Percentiles rank a stretch among this genome's conserved stretches.
Evolutionary conservation across 208 protist genomes (phyloP).

Genomic region (Pavlovales sp.): DNA sequence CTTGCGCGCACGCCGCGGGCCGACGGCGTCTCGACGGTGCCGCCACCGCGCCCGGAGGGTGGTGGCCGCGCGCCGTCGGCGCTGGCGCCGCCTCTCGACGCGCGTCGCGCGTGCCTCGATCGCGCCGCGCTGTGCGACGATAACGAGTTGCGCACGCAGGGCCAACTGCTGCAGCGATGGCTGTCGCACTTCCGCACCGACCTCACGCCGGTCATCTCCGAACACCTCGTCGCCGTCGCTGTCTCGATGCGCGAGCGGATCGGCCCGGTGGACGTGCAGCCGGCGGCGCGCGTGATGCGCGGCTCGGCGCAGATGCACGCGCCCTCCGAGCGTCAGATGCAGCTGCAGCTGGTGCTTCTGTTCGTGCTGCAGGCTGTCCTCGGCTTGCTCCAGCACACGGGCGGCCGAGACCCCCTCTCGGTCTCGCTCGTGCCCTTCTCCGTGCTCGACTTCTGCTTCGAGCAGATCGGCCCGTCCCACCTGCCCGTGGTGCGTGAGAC

Average conservation of each 20-base stretch:
- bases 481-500: background rate
- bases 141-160: too few relatives aligned
- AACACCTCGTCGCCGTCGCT: background rate
- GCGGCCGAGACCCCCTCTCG: background rate
- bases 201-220: background rate
- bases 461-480: background rate
- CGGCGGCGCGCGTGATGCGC: too few relatives aligned
- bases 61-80: too few relatives aligned
- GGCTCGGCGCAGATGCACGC: too few relatives aligned
- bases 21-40: too few relatives aligned
- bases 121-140: background rate
- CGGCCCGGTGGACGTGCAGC: too few relatives aligned
- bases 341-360: background rate
- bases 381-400: background rate
- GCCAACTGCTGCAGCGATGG: background rate
- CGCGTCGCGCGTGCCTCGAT: background rate
- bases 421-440: background rate
- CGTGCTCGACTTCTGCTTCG: background rate
- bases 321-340: too few relatives aligned
- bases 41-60: too few relatives aligned
- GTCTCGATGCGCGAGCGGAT: background rate
- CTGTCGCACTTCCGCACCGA: background rate
- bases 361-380: background rate
- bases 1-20: background rate
- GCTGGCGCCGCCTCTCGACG: background rate